phyloP scores from a whole-genome alignment of 2,329 filamentous ascomycete genomes.

The Allantophomopsis lycopodina region DNA sequence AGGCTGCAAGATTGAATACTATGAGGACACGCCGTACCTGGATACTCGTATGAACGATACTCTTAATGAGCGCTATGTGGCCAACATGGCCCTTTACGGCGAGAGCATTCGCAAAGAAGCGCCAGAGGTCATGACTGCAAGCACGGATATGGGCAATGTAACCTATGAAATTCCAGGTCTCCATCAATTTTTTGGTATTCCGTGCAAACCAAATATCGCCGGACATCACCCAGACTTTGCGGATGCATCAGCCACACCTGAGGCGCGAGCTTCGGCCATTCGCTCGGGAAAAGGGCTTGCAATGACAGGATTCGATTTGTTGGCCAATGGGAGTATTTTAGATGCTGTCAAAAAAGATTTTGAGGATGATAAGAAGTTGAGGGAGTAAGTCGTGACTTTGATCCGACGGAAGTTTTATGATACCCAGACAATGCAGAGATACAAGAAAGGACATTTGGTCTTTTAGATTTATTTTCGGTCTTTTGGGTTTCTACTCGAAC shows the following conservation, averaged over 20 bases:
- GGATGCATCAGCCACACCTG: conserved; percentile 1
- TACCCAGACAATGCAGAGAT: no score
- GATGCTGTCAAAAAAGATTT: conserved; percentile 1
- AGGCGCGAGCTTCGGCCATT: conserved; percentile 1
- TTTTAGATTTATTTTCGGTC: no score
- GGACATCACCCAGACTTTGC: conserved; percentile 1
- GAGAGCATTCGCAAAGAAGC: not conserved
- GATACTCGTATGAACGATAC: not conserved
- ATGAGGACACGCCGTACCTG: not conserved
- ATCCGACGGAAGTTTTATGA: no score
- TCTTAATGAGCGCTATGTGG: conserved; percentile 1
- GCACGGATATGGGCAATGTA: conserved; percentile 3
- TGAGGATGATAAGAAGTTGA: conserved; percentile 1
- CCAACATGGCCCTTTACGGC: not conserved
- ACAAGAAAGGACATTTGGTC: no score
- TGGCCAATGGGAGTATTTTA: conserved; percentile 1
- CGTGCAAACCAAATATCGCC: not conserved
- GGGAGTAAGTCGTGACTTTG: no score
- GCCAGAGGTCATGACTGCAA: not conserved
- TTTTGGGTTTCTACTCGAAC: no score
- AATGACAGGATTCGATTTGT: conserved; percentile 1
- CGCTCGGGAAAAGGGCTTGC: conserved; percentile 2
- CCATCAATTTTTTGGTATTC: conserved; percentile 1
- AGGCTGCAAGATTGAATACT: conserved; percentile 59
- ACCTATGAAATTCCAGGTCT: conserved; percentile 1